Conservation (phyloP, 225 moss, liverwort and hornwort genomes). For the Marchantia polymorpha region DNA sequence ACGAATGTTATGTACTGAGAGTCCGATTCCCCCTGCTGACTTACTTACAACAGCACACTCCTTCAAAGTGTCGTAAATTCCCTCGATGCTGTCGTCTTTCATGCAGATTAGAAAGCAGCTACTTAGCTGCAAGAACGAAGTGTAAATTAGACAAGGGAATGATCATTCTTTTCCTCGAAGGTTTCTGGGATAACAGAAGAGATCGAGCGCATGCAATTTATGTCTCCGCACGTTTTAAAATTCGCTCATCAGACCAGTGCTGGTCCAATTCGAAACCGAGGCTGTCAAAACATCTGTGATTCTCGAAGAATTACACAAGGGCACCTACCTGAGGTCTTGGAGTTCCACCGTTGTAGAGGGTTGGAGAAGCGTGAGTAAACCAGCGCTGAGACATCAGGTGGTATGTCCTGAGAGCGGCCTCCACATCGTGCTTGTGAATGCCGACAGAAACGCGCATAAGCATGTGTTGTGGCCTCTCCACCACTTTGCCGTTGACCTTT, state of each 20-base stretch:
- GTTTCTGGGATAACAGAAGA: neutral
- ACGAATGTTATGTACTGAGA: constrained; percentile 83
- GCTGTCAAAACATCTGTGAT: neutral
- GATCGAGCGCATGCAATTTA: no score
- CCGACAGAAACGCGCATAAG: constrained; percentile 93
- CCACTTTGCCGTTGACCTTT: constrained; percentile 71
- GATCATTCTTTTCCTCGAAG: neutral
- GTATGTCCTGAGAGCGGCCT: constrained; percentile 67
- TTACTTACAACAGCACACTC: constrained; percentile 95
- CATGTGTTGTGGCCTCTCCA: constrained; percentile 96
- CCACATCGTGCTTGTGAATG: constrained; percentile 65
- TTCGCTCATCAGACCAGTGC: no score
- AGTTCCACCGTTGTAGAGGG: constrained; percentile 81
- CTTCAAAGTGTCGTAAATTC: constrained; percentile 85
- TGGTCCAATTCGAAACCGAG: no score
- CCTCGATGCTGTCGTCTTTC: constrained; percentile 95
- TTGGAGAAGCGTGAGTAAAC: constrained; percentile 95
- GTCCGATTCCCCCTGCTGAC: constrained; percentile 80
- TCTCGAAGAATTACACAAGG: neutral
- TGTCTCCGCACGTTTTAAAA: neutral
- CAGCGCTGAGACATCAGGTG: constrained; percentile 96
- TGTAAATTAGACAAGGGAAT: neutral
- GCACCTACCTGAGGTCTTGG: constrained; percentile 72
- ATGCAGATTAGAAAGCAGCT: constrained; percentile 91
- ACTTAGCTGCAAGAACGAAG: constrained; percentile 58